Evolutionary conservation across 345 rosid genomes (phyloP).

Genomic region (Lepidium aucheri): DNA sequence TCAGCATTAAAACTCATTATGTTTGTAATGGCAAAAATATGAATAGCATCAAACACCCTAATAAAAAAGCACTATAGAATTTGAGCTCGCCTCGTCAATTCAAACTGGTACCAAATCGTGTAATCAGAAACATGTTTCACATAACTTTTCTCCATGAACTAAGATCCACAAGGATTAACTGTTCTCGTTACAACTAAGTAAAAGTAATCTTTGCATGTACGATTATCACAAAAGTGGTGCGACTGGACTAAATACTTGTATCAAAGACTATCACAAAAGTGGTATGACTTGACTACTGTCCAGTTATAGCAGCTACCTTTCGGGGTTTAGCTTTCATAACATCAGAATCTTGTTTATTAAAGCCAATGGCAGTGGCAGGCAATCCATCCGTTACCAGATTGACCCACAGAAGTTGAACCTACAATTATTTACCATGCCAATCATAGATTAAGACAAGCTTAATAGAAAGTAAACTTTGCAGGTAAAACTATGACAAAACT

Average conservation of each 20-base stretch:
- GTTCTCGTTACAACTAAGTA: neutral
- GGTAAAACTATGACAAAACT: neutral
- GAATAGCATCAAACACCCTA: too few species aligned
- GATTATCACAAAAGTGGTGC: too few species aligned
- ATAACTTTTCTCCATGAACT: neutral
- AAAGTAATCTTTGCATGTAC: too few species aligned
- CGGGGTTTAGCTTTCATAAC: slow-evolving; percentile 98
- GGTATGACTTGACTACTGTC: neutral
- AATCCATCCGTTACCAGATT: slow-evolving; percentile 98
- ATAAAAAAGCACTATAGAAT: neutral
- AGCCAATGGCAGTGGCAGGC: slow-evolving; percentile 99
- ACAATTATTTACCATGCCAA: slow-evolving; percentile 14
- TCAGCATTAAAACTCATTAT: neutral
- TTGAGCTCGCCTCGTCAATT: neutral
- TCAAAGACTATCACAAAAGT: too few species aligned
- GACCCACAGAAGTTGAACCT: slow-evolving; percentile 99
- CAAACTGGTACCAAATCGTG: neutral
- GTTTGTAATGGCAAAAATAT: neutral
- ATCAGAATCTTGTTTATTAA: slow-evolving; percentile 93
- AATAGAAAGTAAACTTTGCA: neutral
- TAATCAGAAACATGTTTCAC: neutral
- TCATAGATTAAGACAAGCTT: neutral
- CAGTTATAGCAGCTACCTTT: slow-evolving; percentile 45
- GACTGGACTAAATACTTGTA: too few species aligned
- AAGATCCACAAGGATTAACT: neutral